Evolutionary conservation across 106 monocot genomes (phyloP).

Genomic region (Acorus gramineus): DNA sequence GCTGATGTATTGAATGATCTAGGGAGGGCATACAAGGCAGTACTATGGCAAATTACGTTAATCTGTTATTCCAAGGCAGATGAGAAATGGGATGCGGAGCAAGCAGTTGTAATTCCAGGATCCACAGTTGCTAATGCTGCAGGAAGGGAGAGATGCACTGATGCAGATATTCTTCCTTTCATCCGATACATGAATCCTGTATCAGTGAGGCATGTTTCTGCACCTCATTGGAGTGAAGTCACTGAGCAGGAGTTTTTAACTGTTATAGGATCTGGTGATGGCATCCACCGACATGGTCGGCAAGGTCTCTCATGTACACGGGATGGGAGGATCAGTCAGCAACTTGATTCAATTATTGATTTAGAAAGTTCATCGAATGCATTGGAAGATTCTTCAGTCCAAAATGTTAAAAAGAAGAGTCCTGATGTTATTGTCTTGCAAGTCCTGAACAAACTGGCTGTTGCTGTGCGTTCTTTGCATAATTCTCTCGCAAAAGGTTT

Average conservation of each 20-base stretch:
- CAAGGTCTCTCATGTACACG: constrained; percentile 48
- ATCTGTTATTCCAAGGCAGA: constrained; percentile 35
- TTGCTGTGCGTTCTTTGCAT: constrained; percentile 38
- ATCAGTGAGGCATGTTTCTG: constrained; percentile 24
- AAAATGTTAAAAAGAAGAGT: constrained; percentile 37
- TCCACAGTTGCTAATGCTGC: constrained; percentile 10
- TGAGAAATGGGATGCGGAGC: constrained; percentile 21
- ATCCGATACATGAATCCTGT: constrained; percentile 28
- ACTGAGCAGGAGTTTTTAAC: constrained; percentile 43
- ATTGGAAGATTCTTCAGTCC: constrained; percentile 22
- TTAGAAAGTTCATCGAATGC: constrained; percentile 30
- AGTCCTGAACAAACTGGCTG: constrained; percentile 39
- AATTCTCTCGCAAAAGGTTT: constrained; percentile 49
- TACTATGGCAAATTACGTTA: constrained; percentile 64
- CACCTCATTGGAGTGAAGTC: constrained; percentile 26
- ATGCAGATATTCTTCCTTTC: constrained; percentile 22
- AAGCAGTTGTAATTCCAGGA: constrained; percentile 27
- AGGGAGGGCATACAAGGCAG: constrained; percentile 50
- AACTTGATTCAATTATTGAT: constrained; percentile 35
- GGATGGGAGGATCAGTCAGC: constrained; percentile 39
- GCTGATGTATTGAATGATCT: constrained; percentile 55
- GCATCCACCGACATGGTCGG: constrained; percentile 38
- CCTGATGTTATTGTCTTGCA: constrained; percentile 41
- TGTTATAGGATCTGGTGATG: constrained; percentile 34
- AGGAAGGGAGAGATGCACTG: constrained; percentile 53